A percentile compares a stretch with the other conserved stretches of the same genome.
Evolutionary conservation across 2,329 filamentous ascomycete genomes (phyloP).

Genomic region (Herpotrichia juniperi): DNA sequence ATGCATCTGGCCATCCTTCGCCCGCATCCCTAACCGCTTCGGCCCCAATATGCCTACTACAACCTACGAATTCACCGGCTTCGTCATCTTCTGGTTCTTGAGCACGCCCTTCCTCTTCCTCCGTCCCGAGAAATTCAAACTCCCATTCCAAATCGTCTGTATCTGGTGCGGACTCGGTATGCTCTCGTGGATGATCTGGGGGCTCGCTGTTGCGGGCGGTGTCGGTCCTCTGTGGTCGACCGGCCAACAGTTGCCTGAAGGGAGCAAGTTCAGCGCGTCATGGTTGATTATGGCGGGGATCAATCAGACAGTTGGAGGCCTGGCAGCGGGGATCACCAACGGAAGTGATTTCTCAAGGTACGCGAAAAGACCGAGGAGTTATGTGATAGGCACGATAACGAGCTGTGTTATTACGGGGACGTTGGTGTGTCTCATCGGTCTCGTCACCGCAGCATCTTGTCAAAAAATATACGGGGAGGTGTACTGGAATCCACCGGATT

Average conservation of each 20-base stretch:
- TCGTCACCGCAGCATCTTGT: conserved; percentile 49
- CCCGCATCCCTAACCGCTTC: conserved; percentile 41
- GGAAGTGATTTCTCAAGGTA: conserved; percentile 55
- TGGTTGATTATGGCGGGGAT: conserved; percentile 56
- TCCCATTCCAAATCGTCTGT: conserved; percentile 53
- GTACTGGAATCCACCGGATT: conserved; percentile 52
- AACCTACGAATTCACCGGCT: conserved; percentile 44
- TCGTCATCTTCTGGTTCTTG: conserved; percentile 42
- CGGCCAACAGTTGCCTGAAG: conserved; percentile 44
- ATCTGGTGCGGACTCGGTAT: conserved; percentile 54
- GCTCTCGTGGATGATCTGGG: conserved; percentile 56
- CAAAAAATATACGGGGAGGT: conserved; percentile 46
- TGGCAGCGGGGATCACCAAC: conserved; percentile 52
- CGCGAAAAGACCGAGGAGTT: conserved; percentile 40
- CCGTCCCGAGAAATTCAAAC: conserved; percentile 57
- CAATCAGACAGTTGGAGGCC: conserved; percentile 50
- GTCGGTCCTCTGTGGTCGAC: conserved; percentile 52
- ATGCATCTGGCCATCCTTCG: conserved; percentile 44
- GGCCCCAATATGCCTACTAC: conserved; percentile 41
- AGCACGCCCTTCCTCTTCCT: conserved; percentile 55
- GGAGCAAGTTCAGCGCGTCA: conserved; percentile 46
- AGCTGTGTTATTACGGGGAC: conserved; percentile 50
- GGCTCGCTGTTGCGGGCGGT: conserved; percentile 51
- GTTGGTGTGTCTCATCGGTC: conserved; percentile 50
- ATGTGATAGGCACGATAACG: conserved; percentile 48